These are phyloP conservation scores for Agrocybe pediades DNA, from an alignment of 768 basidiomycete genomes.

Conservation along the genomic window DNA sequence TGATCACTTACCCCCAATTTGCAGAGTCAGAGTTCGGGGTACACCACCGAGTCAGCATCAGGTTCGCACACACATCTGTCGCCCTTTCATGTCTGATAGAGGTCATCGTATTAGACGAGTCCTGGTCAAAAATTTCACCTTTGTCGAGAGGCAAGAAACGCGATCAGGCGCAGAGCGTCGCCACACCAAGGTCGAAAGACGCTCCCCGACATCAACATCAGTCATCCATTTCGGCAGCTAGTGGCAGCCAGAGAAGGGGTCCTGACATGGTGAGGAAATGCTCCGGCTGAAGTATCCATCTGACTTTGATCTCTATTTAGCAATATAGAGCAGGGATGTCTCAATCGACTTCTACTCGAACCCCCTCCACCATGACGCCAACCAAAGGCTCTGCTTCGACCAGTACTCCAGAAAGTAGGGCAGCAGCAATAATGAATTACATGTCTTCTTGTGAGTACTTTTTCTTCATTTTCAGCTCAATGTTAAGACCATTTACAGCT, in stretches of 20 bases:
- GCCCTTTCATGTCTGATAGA: not conserved
- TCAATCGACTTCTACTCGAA: not conserved
- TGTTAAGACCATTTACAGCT: too few relatives aligned
- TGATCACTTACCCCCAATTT: too few relatives aligned
- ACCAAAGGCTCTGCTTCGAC: not conserved
- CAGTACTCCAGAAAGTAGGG: not conserved
- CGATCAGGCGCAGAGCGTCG: not conserved
- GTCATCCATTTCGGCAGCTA: not conserved
- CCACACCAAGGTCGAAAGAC: not conserved
- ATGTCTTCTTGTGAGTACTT: not conserved
- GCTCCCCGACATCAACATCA: conserved; percentile 1
- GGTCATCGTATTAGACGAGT: not conserved
- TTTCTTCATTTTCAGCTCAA: not conserved
- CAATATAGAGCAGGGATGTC: not conserved
- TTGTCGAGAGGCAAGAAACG: not conserved
- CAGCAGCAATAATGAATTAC: not conserved
- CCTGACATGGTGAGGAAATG: not conserved
- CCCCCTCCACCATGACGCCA: not conserved
- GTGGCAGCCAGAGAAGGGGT: not conserved
- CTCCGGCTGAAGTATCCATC: too few relatives aligned
- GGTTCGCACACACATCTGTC: not conserved
- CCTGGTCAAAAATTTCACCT: not conserved
- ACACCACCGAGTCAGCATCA: not conserved
- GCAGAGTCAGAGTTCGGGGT: not conserved
- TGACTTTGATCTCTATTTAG: too few relatives aligned